Evolutionary conservation across 441 rosid genomes (phyloP), one percentile per base, ranked within the genome.

Genomic region (Manihot esculenta): DNA sequence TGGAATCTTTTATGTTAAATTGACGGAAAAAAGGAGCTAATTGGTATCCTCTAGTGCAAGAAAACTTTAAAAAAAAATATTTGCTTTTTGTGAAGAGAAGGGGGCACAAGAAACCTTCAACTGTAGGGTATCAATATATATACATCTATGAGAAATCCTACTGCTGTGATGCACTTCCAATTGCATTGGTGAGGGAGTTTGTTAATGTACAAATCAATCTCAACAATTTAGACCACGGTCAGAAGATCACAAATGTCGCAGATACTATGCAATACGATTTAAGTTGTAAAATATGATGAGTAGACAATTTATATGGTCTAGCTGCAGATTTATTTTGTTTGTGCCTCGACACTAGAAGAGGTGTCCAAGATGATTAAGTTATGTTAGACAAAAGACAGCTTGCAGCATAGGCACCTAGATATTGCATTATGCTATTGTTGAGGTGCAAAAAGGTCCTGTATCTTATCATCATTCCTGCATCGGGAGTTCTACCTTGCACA

Each of bases 381-480:
- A 49, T 48, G 13, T 48, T 3, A 64, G 41, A 17, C 13, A 47
- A 47, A 62, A n/a, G 68, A 48, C 33, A 35, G 60, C 27, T 13
- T 66, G 18, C 66, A 66, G 50, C 17, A 17, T 7, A 17, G 18
- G 4, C 7, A 3, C 3, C 3, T 9, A 45, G 26, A n/a, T 64
- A 17, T 50, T 65, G 50, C 66, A 42, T 62, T 61, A 10, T 62
- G 66, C 66, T 62, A 33, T 41, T 62, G 42, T 54, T 67, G 35
- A 53, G 35, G 23, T 54, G 62, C 51, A 61, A 61, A 38, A 51
- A n/a, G 11, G 0, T 14, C 13, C 17, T 64, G 9, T 55, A 12
- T 38, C 5, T 54, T 58, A 33, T 65, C 15, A 14, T 24, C 49
- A 13, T 60, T 41, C 20, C 38, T 45, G 53, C 13, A 18, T 74